Conservation (phyloP, 2,329 filamentous ascomycete species). For the Cordyceps militaris region DNA sequence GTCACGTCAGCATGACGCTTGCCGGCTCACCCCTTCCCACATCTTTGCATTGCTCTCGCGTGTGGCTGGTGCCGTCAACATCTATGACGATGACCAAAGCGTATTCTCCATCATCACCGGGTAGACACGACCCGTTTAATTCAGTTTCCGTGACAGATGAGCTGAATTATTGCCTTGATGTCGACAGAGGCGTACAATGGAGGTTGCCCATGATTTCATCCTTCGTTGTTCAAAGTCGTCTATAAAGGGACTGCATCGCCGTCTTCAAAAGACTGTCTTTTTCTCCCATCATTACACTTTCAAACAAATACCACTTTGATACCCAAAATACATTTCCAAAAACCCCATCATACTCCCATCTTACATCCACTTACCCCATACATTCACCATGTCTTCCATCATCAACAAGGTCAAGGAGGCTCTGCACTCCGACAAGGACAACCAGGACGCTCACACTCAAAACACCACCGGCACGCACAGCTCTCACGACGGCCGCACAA, state of each 20-base stretch:
- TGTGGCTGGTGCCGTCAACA: constrained; percentile 8
- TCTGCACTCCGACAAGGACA: constrained; percentile 37
- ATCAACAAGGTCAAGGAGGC: constrained; percentile 55
- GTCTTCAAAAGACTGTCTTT: constrained; percentile 1
- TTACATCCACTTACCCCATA: background rate
- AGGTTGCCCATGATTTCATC: constrained; percentile 1
- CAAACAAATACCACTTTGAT: constrained; percentile 11
- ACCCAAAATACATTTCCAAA: constrained; percentile 6
- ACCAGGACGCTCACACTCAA: constrained; percentile 22
- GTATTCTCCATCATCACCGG: constrained; percentile 3
- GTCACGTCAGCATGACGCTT: constrained; percentile 12
- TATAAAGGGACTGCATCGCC: constrained; percentile 6
- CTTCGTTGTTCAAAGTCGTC: background rate
- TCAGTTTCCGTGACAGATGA: background rate
- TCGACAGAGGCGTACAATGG: background rate
- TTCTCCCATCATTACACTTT: constrained; percentile 16
- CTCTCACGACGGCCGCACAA: constrained; percentile 33
- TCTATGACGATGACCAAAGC: constrained; percentile 10
- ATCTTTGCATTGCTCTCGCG: background rate
- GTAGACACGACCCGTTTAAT: background rate
- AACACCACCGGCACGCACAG: constrained; percentile 15
- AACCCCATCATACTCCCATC: background rate
- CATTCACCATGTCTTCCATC: constrained; percentile 46
- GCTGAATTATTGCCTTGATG: constrained; percentile 3
- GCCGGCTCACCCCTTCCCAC: background rate